A percentile compares a stretch with the other conserved stretches of the same genome.
Evolutionary conservation across 169 alveolate species (phyloP).

Genomic region (Cryptosporidium ryanae): DNA sequence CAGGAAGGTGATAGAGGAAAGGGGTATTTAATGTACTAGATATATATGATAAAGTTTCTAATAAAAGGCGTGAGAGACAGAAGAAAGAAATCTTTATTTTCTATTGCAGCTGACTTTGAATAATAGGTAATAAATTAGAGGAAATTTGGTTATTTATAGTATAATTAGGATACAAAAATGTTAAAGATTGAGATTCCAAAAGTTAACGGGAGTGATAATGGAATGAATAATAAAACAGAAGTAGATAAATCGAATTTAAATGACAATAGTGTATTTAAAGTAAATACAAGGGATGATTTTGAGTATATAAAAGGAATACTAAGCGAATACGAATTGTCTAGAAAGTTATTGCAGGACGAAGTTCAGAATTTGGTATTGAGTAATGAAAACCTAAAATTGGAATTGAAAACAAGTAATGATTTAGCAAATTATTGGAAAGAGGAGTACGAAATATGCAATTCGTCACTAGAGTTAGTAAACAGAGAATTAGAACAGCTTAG

Average conservation of each 20-base stretch:
- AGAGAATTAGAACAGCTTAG: constrained; percentile 33
- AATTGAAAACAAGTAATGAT: constrained; percentile 41
- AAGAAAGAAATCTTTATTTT: too few relatives aligned
- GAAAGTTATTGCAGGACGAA: constrained; percentile 40
- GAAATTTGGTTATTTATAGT: too few relatives aligned
- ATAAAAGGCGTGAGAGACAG: too few relatives aligned
- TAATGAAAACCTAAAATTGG: constrained; percentile 26
- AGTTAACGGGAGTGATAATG: too few relatives aligned
- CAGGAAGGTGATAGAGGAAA: too few relatives aligned
- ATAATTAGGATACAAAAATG: too few relatives aligned
- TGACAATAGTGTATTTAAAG: neutral
- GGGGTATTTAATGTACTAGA: too few relatives aligned
- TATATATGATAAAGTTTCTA: too few relatives aligned
- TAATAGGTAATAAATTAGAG: too few relatives aligned
- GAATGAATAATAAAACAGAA: neutral
- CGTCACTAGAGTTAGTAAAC: constrained; percentile 22
- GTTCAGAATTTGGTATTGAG: neutral
- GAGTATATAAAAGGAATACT: constrained; percentile 10
- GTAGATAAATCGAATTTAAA: neutral
- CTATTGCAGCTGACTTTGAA: too few relatives aligned
- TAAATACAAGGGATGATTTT: neutral
- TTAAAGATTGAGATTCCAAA: too few relatives aligned
- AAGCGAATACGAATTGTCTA: constrained; percentile 8
- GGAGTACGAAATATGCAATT: constrained; percentile 39
- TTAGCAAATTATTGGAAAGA: constrained; percentile 49